Conservation (phyloP, 257 asterid genomes). For the Anisodus acutangulus region DNA sequence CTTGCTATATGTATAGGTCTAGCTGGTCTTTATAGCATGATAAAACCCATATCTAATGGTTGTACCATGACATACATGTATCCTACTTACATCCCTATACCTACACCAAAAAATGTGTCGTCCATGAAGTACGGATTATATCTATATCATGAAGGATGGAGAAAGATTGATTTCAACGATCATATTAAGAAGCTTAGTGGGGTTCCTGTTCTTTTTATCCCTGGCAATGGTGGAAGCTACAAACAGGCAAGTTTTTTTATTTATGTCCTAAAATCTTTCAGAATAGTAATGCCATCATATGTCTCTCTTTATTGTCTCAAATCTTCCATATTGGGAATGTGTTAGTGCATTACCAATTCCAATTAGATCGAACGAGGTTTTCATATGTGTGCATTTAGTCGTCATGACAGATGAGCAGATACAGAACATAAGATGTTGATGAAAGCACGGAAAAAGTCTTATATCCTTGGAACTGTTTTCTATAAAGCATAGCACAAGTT, state of each 20-base stretch:
- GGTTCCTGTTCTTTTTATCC: constrained; percentile 90
- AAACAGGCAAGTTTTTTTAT: constrained; percentile 72
- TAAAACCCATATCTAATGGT: constrained; percentile 81
- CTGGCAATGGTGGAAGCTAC: constrained; percentile 99
- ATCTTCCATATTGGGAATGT: constrained; percentile 22
- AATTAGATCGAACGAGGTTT: neutral
- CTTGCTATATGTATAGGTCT: constrained; percentile 62
- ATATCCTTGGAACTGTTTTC: constrained; percentile 8
- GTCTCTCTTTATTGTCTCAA: neutral
- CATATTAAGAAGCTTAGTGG: constrained; percentile 77
- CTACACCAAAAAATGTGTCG: constrained; percentile 62
- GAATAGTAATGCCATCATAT: neutral
- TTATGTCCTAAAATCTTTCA: constrained; percentile 14
- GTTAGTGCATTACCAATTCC: neutral
- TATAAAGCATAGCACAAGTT: constrained; percentile 18
- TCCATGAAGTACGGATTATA: constrained; percentile 66
- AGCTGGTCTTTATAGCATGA: constrained; percentile 59
- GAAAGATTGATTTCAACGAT: constrained; percentile 70
- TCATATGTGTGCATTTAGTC: constrained; percentile 7
- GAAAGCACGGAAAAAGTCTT: neutral
- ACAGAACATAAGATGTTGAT: neutral
- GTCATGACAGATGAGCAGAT: constrained; percentile 19
- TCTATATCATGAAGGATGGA: constrained; percentile 97
- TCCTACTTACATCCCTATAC: constrained; percentile 87
- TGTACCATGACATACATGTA: constrained; percentile 98